Evolutionary conservation across 2,329 filamentous ascomycete species (phyloP).

Genomic region (Fusarium chuoi): DNA sequence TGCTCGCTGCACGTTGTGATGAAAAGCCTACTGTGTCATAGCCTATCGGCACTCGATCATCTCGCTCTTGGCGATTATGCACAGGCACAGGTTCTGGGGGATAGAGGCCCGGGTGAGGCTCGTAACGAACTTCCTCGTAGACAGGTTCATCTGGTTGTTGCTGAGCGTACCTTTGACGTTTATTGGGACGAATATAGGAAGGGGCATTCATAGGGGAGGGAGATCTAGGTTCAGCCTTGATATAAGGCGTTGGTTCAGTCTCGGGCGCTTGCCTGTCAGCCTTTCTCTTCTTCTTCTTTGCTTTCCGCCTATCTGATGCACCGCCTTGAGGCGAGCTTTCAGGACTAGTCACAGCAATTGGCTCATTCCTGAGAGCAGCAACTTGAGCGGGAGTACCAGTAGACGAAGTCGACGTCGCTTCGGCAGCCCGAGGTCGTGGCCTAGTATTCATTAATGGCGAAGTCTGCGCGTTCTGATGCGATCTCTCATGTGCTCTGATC

Average conservation of each 20-base stretch:
- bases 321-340: conserved; percentile 69
- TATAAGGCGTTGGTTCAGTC: conserved; percentile 61
- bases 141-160: conserved; percentile 49
- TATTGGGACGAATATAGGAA: conserved; percentile 64
- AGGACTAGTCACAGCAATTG: conserved; percentile 62
- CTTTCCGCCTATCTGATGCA: conserved; percentile 60
- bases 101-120: conserved; percentile 51
- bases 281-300: conserved; percentile 64
- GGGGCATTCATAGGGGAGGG: conserved; percentile 67
- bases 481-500: conserved; percentile 77
- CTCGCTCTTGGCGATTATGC: conserved; percentile 44
- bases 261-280: conserved; percentile 61
- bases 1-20: conserved; percentile 41
- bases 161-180: conserved; percentile 63
- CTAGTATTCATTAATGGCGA: conserved; percentile 65
- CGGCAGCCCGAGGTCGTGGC: conserved; percentile 33
- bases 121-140: conserved; percentile 54
- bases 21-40: conserved; percentile 47
- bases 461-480: conserved; percentile 76
- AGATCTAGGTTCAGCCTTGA: conserved; percentile 73
- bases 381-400: conserved; percentile 61
- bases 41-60: conserved; percentile 47
- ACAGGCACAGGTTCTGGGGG: conserved; percentile 51
- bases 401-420: conserved; percentile 32
- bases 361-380: conserved; percentile 64